phyloP scores from a whole-genome alignment of 2,329 filamentous ascomycete species.

The Beauveria brongniartii region DNA sequence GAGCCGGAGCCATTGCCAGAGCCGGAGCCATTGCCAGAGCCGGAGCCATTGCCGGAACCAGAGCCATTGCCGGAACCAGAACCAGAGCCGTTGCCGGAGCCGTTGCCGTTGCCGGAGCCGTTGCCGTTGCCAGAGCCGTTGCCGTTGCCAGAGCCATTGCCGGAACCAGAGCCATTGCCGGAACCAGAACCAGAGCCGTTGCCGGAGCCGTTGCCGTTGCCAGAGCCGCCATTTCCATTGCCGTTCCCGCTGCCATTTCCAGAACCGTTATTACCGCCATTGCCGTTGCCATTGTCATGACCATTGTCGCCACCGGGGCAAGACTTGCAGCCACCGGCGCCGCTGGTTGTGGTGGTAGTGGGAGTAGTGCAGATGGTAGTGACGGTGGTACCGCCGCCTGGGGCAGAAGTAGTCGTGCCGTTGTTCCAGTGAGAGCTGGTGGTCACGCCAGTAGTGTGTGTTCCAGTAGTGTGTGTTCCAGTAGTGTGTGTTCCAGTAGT shows the following conservation, averaged over 20 bases:
- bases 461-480: not conserved
- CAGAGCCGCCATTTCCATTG: not conserved
- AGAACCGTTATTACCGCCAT: not conserved
- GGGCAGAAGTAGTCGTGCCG: not conserved
- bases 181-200: no score
- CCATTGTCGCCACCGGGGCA: not conserved
- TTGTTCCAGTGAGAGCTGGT: not conserved
- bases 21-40: no score
- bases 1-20: no score
- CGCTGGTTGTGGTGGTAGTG: not conserved
- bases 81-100: no score
- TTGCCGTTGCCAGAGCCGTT: no score
- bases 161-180: no score
- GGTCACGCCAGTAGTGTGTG: not conserved
- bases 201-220: no score
- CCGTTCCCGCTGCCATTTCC: not conserved
- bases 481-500: not conserved
- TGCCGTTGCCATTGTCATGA: not conserved
- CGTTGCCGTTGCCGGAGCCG: no score
- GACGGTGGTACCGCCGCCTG: not conserved
- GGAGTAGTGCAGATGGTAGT: conserved; percentile 2
- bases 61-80: no score
- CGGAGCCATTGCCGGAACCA: no score
- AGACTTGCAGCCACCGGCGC: conserved; percentile 4
- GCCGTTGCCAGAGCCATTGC: no score